Percentiles rank a stretch among this genome's conserved stretches.
phyloP scores from a whole-genome alignment of 441 rosid genomes.

The Gossypium davidsonii region DNA sequence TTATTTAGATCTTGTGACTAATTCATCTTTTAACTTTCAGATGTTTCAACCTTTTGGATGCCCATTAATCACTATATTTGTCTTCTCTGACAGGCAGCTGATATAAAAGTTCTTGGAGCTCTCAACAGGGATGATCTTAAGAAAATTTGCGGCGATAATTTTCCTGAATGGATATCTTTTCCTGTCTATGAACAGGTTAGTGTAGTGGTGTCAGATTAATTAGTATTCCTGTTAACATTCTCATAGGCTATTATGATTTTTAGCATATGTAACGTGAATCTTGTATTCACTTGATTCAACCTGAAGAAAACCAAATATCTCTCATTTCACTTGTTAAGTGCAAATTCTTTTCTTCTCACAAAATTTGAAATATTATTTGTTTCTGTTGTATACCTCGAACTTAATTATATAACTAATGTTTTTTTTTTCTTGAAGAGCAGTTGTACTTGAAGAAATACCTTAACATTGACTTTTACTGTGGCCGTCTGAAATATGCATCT shows the following conservation, averaged over 20 bases:
- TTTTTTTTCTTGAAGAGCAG: background rate
- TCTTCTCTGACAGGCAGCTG: constrained; percentile 63
- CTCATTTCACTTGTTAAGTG: background rate
- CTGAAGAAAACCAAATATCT: background rate
- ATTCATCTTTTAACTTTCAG: background rate
- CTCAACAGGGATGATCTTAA: constrained; percentile 86
- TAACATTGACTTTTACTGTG: background rate
- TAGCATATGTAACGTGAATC: background rate
- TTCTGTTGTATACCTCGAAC: background rate
- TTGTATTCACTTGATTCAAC: background rate
- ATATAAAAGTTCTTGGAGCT: constrained; percentile 75
- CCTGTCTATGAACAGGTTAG: constrained; percentile 91
- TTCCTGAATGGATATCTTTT: constrained; percentile 95
- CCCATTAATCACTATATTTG: background rate
- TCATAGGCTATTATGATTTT: background rate
- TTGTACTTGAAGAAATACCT: background rate
- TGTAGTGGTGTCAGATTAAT: constrained; percentile 6
- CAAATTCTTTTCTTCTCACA: background rate
- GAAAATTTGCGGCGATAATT: constrained; percentile 90
- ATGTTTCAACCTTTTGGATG: background rate
- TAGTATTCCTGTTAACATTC: background rate
- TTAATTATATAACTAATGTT: background rate
- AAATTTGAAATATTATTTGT: background rate
- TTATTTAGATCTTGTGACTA: background rate
- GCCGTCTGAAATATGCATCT: background rate